Conservation (phyloP, 352 stramenopile genomes). For the Phytophthora boehmeriae region DNA sequence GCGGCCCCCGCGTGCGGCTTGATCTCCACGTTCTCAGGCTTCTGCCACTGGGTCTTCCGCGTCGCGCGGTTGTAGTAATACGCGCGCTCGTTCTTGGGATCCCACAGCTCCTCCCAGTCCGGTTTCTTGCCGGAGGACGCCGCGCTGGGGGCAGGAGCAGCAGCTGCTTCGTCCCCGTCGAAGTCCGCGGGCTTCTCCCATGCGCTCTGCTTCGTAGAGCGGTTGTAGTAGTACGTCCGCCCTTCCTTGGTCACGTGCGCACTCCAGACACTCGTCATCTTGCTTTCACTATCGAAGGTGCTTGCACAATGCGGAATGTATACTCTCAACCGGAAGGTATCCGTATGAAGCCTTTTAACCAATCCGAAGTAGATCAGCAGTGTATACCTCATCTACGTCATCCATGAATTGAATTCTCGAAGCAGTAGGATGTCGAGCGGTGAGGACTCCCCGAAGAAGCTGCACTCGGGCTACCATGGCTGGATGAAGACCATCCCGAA, state of each 20-base stretch:
- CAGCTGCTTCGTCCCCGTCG: slow-evolving; percentile 47
- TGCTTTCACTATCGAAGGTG: slow-evolving; percentile 4
- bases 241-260: slow-evolving; percentile 88
- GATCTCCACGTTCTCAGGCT: slow-evolving; percentile 77
- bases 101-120: slow-evolving; percentile 88
- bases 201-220: slow-evolving; percentile 84
- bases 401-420: slow-evolving; percentile 30
- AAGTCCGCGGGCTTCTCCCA: slow-evolving; percentile 87
- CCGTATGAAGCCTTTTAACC: too few species aligned
- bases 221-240: slow-evolving; percentile 90
- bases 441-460: slow-evolving; percentile 63
- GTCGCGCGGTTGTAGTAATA: slow-evolving; percentile 89
- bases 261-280: slow-evolving; percentile 69
- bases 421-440: slow-evolving; percentile 49
- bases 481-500: slow-evolving; percentile 90
- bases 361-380: too few species aligned
- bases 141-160: neutral
- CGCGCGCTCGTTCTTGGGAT: slow-evolving; percentile 83
- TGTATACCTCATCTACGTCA: slow-evolving; percentile 5
- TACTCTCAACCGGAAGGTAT: too few species aligned
- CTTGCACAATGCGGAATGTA: too few species aligned
- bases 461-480: slow-evolving; percentile 85
- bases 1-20: slow-evolving; percentile 57
- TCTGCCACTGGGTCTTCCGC: slow-evolving; percentile 83
- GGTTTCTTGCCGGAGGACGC: slow-evolving; percentile 26